Percentiles rank a stretch among this genome's conserved stretches.
These are phyloP conservation scores for Pichia sp. DNA, from an alignment of 1,139 yeast genomes.

Conservation along the genomic window DNA sequence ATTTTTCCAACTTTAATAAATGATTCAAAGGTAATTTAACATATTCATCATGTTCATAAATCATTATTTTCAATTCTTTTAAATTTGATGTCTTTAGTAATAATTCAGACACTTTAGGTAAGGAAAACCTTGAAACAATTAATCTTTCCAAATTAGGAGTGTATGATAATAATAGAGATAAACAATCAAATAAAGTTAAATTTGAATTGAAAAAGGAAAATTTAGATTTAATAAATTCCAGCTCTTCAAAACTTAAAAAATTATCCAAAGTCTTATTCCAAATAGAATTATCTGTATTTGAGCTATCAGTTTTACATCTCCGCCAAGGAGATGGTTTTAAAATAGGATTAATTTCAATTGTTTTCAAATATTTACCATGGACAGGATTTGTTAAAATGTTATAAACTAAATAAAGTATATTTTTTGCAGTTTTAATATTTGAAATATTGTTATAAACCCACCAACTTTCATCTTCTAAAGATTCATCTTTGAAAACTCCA, in stretches of 20 bases:
- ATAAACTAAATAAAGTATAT: constrained; percentile 18
- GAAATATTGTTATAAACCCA: constrained; percentile 13
- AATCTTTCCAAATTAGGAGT: constrained; percentile 17
- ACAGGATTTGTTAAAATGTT: constrained; percentile 13
- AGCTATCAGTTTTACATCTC: constrained; percentile 8
- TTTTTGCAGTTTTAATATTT: constrained; percentile 9
- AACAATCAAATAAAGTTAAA: constrained; percentile 19
- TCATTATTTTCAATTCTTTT: constrained; percentile 16
- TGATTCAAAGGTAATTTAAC: constrained; percentile 7
- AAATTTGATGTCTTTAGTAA: constrained; percentile 6
- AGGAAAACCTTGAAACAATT: constrained; percentile 17
- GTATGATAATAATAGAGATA: constrained; percentile 13
- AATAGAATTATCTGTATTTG: constrained; percentile 2
- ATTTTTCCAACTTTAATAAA: constrained; percentile 10
- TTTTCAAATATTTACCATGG: constrained; percentile 12
- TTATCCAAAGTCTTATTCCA: constrained; percentile 18
- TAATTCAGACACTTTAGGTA: constrained; percentile 10
- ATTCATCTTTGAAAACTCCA: constrained; percentile 15
- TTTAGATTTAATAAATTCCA: constrained; percentile 7
- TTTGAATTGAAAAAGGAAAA: constrained; percentile 8
- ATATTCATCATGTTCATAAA: constrained; percentile 11
- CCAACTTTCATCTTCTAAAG: constrained; percentile 15
- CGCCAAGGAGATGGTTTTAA: constrained; percentile 14
- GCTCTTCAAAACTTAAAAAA: constrained; percentile 14
- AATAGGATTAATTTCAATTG: constrained; percentile 16